phyloP scores from a whole-genome alignment of 768 basidiomycete genomes.

The Trametes coccinea region DNA sequence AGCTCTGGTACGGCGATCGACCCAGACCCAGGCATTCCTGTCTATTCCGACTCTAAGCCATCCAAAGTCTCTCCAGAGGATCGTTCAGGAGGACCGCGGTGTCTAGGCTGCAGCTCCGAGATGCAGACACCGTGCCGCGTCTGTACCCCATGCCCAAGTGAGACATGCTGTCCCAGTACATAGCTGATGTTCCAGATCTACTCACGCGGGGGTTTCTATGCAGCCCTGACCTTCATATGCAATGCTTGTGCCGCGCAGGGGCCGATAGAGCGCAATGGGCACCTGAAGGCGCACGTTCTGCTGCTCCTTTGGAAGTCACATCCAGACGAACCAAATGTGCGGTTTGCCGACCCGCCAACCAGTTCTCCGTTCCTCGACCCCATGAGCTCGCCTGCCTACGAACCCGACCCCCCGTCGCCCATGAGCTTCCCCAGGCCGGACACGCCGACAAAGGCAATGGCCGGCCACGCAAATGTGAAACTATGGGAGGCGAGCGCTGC shows the following conservation, averaged over 20 bases:
- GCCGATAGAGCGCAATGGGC: background rate
- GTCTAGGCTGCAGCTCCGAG: background rate
- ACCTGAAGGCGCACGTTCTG: background rate
- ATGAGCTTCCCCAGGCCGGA: too few relatives aligned
- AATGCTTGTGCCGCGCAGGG: background rate
- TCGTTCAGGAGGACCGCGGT: background rate
- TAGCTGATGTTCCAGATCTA: background rate
- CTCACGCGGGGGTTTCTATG: background rate
- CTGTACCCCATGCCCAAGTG: background rate
- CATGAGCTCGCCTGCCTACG: too few relatives aligned
- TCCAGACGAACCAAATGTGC: background rate
- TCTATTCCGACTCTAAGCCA: background rate
- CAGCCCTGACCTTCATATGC: background rate
- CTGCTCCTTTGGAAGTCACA: background rate
- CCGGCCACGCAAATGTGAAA: background rate
- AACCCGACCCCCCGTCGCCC: too few relatives aligned
- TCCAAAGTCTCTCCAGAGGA: background rate
- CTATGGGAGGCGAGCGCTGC: background rate
- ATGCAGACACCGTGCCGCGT: background rate
- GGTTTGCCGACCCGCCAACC: too few relatives aligned
- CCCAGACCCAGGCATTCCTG: background rate
- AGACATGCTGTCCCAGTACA: background rate
- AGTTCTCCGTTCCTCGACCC: too few relatives aligned
- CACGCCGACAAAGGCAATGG: too few relatives aligned
- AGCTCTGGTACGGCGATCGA: too few relatives aligned